Conservation (phyloP, 2,329 filamentous ascomycete species). For the Diplodia seriata region DNA sequence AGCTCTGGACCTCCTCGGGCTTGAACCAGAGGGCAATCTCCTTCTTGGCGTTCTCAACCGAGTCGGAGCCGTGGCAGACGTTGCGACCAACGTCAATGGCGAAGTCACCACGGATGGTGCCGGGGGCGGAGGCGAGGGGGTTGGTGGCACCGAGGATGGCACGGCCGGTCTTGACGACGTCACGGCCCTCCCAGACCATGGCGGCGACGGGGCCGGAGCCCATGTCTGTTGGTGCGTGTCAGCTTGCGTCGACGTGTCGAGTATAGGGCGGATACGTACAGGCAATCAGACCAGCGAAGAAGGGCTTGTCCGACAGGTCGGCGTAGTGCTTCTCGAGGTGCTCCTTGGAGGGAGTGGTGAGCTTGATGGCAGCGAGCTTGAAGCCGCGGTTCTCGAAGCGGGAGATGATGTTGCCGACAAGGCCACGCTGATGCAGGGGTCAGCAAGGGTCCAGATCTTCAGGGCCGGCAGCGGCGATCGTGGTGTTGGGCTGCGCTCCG, state of each 20-base stretch:
- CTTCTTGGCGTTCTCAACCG: constrained; percentile 99
- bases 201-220: constrained; percentile 93
- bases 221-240: constrained; percentile 73
- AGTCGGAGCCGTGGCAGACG: constrained; percentile 99
- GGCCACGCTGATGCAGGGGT: constrained; percentile 74
- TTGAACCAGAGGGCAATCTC: constrained; percentile 99
- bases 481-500: constrained; percentile 12
- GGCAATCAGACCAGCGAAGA: constrained; percentile 92
- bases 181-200: constrained; percentile 99
- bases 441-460: constrained; percentile 15
- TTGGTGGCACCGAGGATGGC: constrained; percentile 98
- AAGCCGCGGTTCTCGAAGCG: constrained; percentile 98
- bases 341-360: constrained; percentile 84
- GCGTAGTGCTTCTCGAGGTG: constrained; percentile 98
- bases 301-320: constrained; percentile 91
- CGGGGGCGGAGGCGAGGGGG: constrained; percentile 90
- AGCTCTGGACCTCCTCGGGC: constrained; percentile 81
- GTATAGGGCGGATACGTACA: constrained; percentile 62
- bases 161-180: constrained; percentile 98
- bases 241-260: background rate
- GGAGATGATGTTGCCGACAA: constrained; percentile 95
- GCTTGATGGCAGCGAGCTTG: constrained; percentile 99
- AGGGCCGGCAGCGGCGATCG: constrained; percentile 21
- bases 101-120: constrained; percentile 96
- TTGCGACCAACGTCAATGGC: constrained; percentile 90